Base-by-base conservation (phyloP, 1,284 basidiomycete species). In the Violaceomyces palustris region DNA sequence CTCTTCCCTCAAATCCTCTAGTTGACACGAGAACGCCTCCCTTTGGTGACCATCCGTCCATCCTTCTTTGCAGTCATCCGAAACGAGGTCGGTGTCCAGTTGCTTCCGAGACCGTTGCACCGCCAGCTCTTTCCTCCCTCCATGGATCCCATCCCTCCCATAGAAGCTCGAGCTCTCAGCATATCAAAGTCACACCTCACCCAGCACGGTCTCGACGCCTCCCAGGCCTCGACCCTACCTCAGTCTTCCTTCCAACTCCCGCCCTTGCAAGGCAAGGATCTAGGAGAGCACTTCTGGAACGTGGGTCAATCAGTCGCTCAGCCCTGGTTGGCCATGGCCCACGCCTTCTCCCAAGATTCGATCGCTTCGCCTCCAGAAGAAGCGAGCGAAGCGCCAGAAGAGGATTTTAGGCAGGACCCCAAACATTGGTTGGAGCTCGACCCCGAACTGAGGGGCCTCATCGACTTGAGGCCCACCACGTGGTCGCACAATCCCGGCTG, bases 71-170 rank as follows among this genome's bases (percentile, higher is more conserved):
- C n/a, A n/a, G n/a, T n/a, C n/a, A n/a, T n/a, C n/a, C n/a, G 88
- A 40, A 96, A 94, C 67, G 82, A 87, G 56, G 79, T 91, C 25
- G 91, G 92, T 15, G 92, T 97, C 3, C 92, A 98, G 72, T 81
- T 97, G 38, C 82, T 98, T 24, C 88, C 90, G 3, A 79, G 82
- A 5, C 76, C 78, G 22, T 75, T 96, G 14, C 90, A 93, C 73
- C 69, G 77, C 4, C 92, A 96, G 70, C 79, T 94, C 44, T 97
- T 97, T 74, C 84, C 82, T 1, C 28, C 51, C 0, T 39, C 36
- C 35, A 81, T 85, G 45, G 74, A 79, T 21, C 76, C 81, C 1
- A 83, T 86, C 37, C 84, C 83, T 1, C 56, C 79, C 1, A 84
- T 88, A 8, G 78, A 83, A 1, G 62, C 76, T 8, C 67, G 80